Evolutionary conservation across 73 alveolate species (phyloP).

Genomic region (Durusdinium trenchii): DNA sequence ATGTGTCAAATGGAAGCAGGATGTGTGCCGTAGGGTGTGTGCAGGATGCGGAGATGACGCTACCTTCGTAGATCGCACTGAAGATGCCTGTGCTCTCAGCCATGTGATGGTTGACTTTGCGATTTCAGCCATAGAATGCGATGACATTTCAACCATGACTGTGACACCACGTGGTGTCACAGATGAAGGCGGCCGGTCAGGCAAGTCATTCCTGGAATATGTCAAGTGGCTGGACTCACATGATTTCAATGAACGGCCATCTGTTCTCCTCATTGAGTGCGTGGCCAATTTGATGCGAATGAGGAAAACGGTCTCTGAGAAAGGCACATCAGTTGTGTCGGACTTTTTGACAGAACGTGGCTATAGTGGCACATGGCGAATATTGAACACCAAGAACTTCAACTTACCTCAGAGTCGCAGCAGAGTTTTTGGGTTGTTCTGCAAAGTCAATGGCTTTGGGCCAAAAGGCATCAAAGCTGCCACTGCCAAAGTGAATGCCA

Average conservation of each 20-base stretch:
- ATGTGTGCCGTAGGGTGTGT: too few species aligned
- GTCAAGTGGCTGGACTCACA: not conserved
- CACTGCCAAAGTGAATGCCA: not conserved
- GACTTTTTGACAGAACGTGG: not conserved
- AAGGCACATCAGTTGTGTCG: not conserved
- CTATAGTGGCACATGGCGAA: not conserved
- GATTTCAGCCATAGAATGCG: not conserved
- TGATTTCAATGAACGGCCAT: not conserved
- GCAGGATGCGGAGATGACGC: too few species aligned
- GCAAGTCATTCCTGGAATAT: not conserved
- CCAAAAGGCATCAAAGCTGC: not conserved
- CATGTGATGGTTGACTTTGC: too few species aligned
- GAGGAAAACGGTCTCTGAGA: not conserved
- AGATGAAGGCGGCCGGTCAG: not conserved
- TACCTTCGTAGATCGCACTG: too few species aligned
- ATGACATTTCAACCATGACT: not conserved
- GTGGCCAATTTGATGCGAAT: not conserved
- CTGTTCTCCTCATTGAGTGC: not conserved
- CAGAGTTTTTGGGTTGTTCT: not conserved
- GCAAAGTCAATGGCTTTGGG: not conserved
- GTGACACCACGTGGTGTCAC: not conserved
- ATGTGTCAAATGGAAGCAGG: too few species aligned
- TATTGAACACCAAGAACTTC: not conserved
- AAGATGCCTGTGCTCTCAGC: too few species aligned
- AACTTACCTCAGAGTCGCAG: not conserved